Conservation (phyloP, 257 asterid genomes). For the Marsdenia floribunda region DNA sequence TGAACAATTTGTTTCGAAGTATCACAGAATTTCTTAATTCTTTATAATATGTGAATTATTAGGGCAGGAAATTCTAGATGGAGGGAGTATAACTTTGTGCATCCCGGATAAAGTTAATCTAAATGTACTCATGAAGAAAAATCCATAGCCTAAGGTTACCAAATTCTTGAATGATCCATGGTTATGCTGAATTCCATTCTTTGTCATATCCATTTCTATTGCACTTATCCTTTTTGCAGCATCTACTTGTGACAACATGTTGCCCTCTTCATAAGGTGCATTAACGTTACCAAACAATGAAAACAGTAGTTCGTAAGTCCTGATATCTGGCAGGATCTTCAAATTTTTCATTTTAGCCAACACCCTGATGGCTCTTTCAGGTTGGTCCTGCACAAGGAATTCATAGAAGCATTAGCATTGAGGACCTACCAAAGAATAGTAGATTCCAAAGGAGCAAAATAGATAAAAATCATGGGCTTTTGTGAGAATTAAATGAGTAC, state of each 20-base stretch:
- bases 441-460: not conserved
- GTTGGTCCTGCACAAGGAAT: slow-evolving; percentile 65
- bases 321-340: slow-evolving; percentile 53
- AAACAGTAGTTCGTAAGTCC: slow-evolving; percentile 69
- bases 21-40: no score
- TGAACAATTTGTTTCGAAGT: no score
- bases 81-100: not conserved
- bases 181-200: slow-evolving; percentile 72
- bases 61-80: no score
- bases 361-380: slow-evolving; percentile 62
- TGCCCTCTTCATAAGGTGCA: slow-evolving; percentile 67
- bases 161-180: slow-evolving; percentile 53
- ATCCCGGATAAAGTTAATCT: not conserved
- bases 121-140: not conserved
- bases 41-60: no score
- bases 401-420: slow-evolving; percentile 1
- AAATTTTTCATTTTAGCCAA: slow-evolving; percentile 54
- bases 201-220: slow-evolving; percentile 82
- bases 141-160: slow-evolving; percentile 35
- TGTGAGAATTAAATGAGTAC: not conserved
- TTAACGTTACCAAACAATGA: slow-evolving; percentile 75
- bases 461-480: not conserved
- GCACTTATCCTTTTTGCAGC: slow-evolving; percentile 61
- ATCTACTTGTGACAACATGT: slow-evolving; percentile 56
- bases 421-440: not conserved